These are phyloP conservation scores for Hygrocybe punicea DNA, from an alignment of 768 basidiomycete species.

Conservation along the genomic window DNA sequence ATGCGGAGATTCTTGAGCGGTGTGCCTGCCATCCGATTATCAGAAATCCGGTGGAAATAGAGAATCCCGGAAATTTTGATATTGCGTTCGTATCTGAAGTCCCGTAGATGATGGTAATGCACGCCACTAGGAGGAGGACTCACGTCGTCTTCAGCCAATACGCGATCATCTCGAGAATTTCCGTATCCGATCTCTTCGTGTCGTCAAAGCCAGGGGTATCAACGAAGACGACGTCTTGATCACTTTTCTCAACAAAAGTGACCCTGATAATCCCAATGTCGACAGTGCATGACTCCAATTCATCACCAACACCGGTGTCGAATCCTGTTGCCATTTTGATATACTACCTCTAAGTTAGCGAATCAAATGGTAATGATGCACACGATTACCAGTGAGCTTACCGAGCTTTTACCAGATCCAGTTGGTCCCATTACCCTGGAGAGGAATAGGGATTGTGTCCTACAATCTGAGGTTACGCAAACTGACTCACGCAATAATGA, in stretches of 20 bases:
- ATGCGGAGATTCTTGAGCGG: conserved; percentile 12
- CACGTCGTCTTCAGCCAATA: conserved; percentile 16
- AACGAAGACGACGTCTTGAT: conserved; percentile 14
- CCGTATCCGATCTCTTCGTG: conserved; percentile 15
- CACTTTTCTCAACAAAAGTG: conserved; percentile 2
- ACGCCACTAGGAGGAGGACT: not conserved
- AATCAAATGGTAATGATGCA: too few relatives aligned
- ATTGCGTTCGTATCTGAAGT: conserved; percentile 8
- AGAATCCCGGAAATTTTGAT: conserved; percentile 17
- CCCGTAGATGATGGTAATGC: not conserved
- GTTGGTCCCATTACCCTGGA: conserved; percentile 21
- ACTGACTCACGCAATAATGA: conserved; percentile 12
- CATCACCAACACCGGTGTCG: conserved; percentile 12
- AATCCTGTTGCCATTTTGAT: conserved; percentile 13
- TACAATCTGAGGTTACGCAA: not conserved
- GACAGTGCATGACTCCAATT: conserved; percentile 12
- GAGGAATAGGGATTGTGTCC: not conserved
- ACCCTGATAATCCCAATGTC: conserved; percentile 1
- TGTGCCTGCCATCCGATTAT: conserved; percentile 12
- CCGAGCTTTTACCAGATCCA: conserved; percentile 21
- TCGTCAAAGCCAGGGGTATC: conserved; percentile 14
- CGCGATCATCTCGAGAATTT: conserved; percentile 17
- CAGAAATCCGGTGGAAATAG: conserved; percentile 20
- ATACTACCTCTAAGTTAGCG: too few relatives aligned
- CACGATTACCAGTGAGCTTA: too few relatives aligned